Base-by-base conservation (phyloP, 345 rosid genomes). In the Viola odorata region DNA sequence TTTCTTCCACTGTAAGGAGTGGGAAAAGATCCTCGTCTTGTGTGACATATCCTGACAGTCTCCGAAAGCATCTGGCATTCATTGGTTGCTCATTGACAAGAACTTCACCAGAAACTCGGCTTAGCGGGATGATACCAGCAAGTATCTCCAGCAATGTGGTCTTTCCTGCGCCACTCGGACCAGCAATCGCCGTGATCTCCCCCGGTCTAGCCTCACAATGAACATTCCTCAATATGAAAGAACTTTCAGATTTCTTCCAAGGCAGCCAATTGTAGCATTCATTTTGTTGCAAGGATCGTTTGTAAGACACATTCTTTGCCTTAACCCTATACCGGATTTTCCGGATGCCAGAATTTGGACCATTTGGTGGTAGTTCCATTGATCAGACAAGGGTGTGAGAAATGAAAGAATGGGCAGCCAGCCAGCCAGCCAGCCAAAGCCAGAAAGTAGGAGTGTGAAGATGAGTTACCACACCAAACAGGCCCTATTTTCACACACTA, bases 101-200 rank as follows among this genome's bases (percentile, higher is more conserved):
- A 65, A 74, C 71, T 4, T 44, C 17, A 57, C 74, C 78, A 2
- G 71, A 45, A 45, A 69, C 71, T 57, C 64, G 50, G 14, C 53
- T 41, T 3, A 53, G 41, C 1, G 68, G 71, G 42, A 65, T 37
- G 58, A 65, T 48, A 4, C 78, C 78, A 0, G 68, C 74, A 16
- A 74, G 71, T 40, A 74, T 41, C 47, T 70, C 69, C 55, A 75
- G 17, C 69, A 75, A 45, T 11, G 74, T 69, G 52, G 72, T 69
- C 60, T 70, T 75, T 12, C 78, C 75, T 4, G 78, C 74, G 10
- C 74, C 74, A 57, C 78, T 69, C 5, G 71, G 78, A 45, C 78
- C 68, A 0, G 67, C 74, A 61, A 74, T 75, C 4, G 78, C 78
- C 62, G 48, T 48, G n/a, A 75, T 58, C 62, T 75, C 69, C 23